These are phyloP conservation scores for Grosmannia serpens DNA, from an alignment of 2,329 filamentous ascomycete genomes.

Conservation along the genomic window DNA sequence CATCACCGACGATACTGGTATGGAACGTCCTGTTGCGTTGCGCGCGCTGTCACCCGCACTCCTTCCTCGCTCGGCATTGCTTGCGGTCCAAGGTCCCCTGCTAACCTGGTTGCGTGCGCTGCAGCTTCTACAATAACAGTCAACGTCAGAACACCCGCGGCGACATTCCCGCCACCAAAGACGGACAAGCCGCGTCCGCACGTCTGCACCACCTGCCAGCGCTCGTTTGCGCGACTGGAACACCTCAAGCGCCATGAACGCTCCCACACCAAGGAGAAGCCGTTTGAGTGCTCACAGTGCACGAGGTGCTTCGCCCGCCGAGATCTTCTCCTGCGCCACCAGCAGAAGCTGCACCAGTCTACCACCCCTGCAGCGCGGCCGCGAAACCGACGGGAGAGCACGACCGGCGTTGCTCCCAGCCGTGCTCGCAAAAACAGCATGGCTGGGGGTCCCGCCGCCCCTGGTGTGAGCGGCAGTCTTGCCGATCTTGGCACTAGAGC, in stretches of 20 bases:
- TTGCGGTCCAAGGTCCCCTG: neutral
- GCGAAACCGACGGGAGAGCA: slow-evolving; percentile 81
- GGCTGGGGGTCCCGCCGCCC: slow-evolving; percentile 39
- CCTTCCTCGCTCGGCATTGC: neutral
- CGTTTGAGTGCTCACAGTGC: slow-evolving; percentile 94
- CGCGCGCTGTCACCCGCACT: too few relatives aligned
- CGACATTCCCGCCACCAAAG: slow-evolving; percentile 68
- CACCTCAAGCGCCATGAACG: slow-evolving; percentile 95
- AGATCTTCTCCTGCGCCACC: slow-evolving; percentile 83
- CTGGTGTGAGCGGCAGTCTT: neutral
- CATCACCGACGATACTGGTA: slow-evolving; percentile 19
- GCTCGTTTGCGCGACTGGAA: slow-evolving; percentile 89
- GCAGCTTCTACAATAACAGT: slow-evolving; percentile 39
- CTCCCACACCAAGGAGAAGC: slow-evolving; percentile 98
- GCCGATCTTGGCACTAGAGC: neutral
- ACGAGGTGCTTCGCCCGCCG: slow-evolving; percentile 87
- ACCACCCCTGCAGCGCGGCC: slow-evolving; percentile 79
- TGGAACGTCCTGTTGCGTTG: neutral
- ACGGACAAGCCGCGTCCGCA: slow-evolving; percentile 96
- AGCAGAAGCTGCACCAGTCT: slow-evolving; percentile 96
- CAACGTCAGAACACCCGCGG: slow-evolving; percentile 28
- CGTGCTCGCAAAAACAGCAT: slow-evolving; percentile 89
- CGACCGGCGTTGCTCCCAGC: slow-evolving; percentile 57
- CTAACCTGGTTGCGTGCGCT: neutral
- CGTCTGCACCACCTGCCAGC: slow-evolving; percentile 79